Evolutionary conservation across 2,329 filamentous ascomycete species (phyloP).

Genomic region (Xylariaceae sp.): DNA sequence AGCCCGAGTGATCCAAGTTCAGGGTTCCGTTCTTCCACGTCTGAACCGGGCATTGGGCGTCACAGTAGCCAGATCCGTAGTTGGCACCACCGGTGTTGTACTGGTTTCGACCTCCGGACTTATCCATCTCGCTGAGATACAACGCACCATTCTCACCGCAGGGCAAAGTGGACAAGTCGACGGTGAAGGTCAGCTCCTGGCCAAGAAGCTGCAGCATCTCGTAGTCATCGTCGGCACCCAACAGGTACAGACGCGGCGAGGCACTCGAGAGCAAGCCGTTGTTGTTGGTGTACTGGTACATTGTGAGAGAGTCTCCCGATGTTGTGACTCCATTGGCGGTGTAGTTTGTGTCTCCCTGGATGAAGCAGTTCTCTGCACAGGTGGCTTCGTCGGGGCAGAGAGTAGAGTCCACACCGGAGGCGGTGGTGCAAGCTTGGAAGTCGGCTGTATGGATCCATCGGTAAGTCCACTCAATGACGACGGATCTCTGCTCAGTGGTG

Average conservation of each 20-base stretch:
- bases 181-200: slow-evolving; percentile 60
- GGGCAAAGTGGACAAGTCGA: slow-evolving; percentile 57
- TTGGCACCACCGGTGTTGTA: slow-evolving; percentile 52
- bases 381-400: slow-evolving; percentile 42
- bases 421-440: slow-evolving; percentile 23
- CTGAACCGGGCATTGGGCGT: slow-evolving; percentile 48
- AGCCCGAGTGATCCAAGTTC: slow-evolving; percentile 52
- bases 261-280: slow-evolving; percentile 26
- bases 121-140: slow-evolving; percentile 59
- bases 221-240: slow-evolving; percentile 49
- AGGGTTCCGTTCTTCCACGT: slow-evolving; percentile 42
- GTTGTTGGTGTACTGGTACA: slow-evolving; percentile 30
- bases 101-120: slow-evolving; percentile 51
- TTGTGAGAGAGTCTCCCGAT: slow-evolving; percentile 23
- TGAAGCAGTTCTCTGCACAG: slow-evolving; percentile 47
- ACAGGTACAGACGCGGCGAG: slow-evolving; percentile 44
- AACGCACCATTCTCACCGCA: slow-evolving; percentile 63
- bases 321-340: slow-evolving; percentile 28
- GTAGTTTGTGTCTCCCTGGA: slow-evolving; percentile 46
- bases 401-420: slow-evolving; percentile 33
- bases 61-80: slow-evolving; percentile 58
- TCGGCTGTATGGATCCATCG: slow-evolving; percentile 31
- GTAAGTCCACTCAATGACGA: slow-evolving; percentile 46
- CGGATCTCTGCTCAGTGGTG: slow-evolving; percentile 40
- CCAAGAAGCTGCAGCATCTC: slow-evolving; percentile 45